These are phyloP conservation scores for Sechiopsis laciniata DNA, from an alignment of 306 rosid species.

Conservation along the genomic window DNA sequence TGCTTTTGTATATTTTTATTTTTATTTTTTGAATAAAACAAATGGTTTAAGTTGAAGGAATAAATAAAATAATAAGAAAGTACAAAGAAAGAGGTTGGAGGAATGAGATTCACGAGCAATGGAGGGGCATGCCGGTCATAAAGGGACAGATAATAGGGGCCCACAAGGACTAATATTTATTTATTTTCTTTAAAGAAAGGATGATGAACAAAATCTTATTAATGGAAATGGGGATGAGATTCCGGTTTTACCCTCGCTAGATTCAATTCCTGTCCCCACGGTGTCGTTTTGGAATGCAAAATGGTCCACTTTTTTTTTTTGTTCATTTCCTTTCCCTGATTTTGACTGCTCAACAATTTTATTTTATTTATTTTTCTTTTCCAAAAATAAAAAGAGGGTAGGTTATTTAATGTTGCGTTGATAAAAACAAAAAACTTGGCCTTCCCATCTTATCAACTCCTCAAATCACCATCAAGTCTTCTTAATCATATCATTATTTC, in stretches of 20 bases:
- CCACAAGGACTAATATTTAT: slow-evolving; percentile 17
- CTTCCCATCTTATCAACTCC: not conserved
- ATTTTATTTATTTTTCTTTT: not conserved
- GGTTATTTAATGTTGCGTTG: not conserved
- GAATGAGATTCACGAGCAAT: slow-evolving; percentile 73
- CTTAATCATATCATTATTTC: not conserved
- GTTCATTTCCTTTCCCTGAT: too few relatives aligned
- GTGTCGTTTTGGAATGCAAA: not conserved
- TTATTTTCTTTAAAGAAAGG: not conserved
- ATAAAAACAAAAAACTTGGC: too few relatives aligned
- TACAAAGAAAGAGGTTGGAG: slow-evolving; percentile 9
- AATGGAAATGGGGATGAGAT: not conserved
- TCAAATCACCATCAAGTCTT: not conserved
- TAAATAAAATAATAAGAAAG: not conserved
- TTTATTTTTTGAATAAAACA: not conserved
- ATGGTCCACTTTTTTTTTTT: not conserved
- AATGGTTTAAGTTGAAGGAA: slow-evolving; percentile 2
- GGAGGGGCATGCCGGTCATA: slow-evolving; percentile 66
- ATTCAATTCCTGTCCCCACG: slow-evolving; percentile 3
- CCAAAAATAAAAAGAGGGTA: not conserved
- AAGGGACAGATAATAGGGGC: slow-evolving; percentile 65
- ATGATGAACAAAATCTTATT: too few relatives aligned
- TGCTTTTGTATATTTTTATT: not conserved
- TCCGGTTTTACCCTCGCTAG: not conserved
- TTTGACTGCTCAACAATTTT: not conserved